Conservation (phyloP, 2,329 filamentous ascomycete genomes). For the Trichophyton rubrum region DNA sequence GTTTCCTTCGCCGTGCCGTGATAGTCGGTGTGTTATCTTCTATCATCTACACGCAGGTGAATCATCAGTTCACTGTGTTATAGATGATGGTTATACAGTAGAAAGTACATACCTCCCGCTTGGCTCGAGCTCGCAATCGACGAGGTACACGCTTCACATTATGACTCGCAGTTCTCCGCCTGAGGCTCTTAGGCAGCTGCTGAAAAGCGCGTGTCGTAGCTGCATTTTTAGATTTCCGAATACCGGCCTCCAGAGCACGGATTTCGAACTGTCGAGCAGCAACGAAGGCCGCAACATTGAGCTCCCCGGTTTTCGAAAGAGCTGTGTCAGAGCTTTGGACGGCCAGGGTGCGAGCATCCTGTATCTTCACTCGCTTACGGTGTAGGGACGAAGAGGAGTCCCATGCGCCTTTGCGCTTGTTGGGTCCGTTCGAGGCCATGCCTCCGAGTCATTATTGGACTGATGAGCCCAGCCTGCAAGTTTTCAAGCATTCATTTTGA, state of each 20-base stretch:
- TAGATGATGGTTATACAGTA: background rate
- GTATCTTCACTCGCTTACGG: conserved; percentile 34
- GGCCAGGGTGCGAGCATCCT: conserved; percentile 32
- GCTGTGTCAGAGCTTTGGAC: conserved; percentile 35
- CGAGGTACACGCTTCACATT: conserved; percentile 84
- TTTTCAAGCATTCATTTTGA: background rate
- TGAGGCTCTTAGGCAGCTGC: conserved; percentile 69
- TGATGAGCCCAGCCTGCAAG: background rate
- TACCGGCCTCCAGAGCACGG: conserved; percentile 66
- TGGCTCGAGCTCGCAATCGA: conserved; percentile 57
- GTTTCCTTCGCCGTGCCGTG: conserved; percentile 41
- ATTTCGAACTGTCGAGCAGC: conserved; percentile 83
- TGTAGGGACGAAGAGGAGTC: background rate
- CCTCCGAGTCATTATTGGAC: background rate
- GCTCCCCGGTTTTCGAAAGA: conserved; percentile 54
- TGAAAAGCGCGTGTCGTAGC: conserved; percentile 70
- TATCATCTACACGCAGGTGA: conserved; percentile 48
- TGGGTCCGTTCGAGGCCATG: background rate
- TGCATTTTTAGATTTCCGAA: conserved; percentile 57
- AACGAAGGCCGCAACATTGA: conserved; percentile 76
- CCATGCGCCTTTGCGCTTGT: conserved; percentile 1
- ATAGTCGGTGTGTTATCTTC: conserved; percentile 86
- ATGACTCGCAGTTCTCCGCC: conserved; percentile 82
- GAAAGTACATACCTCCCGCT: conserved; percentile 39
- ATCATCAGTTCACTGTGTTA: conserved; percentile 2